These are phyloP conservation scores for Globisporangium paroecandrum DNA, from an alignment of 352 stramenopile species.

Conservation along the genomic window DNA sequence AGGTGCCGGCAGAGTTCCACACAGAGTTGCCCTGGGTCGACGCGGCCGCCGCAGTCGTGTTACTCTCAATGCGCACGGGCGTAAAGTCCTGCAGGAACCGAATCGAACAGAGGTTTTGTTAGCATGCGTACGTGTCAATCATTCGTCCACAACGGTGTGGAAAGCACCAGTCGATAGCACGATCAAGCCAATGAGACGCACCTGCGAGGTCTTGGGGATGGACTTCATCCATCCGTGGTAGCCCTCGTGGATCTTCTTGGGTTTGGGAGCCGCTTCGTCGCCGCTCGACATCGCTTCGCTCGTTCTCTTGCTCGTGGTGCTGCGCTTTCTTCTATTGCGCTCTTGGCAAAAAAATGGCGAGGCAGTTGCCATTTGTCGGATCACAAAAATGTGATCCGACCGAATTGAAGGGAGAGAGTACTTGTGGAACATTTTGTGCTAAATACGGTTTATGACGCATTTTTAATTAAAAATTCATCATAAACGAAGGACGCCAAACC, in stretches of 20 bases:
- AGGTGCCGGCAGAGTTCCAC: constrained; percentile 80
- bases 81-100: constrained; percentile 63
- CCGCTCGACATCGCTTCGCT: constrained; percentile 27
- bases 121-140: background rate
- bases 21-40: constrained; percentile 48
- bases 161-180: background rate
- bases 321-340: background rate
- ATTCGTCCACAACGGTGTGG: background rate
- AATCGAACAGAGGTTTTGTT: background rate
- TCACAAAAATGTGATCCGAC: too few relatives aligned
- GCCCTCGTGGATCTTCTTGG: constrained; percentile 69
- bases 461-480: too few relatives aligned
- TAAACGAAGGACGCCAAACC: too few relatives aligned
- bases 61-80: constrained; percentile 59
- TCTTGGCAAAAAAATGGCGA: background rate
- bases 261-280: constrained; percentile 31
- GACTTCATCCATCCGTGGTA: constrained; percentile 89
- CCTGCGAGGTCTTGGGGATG: constrained; percentile 77
- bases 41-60: constrained; percentile 14
- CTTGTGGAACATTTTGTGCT: too few relatives aligned
- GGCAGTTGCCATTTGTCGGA: background rate
- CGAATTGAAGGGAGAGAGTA: too few relatives aligned
- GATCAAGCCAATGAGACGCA: constrained; percentile 14
- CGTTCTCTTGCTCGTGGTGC: background rate
- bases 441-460: too few relatives aligned